Percentiles rank a stretch among this genome's conserved stretches.
phyloP scores from a whole-genome alignment of 768 basidiomycete genomes.

The Trametes punicea region DNA sequence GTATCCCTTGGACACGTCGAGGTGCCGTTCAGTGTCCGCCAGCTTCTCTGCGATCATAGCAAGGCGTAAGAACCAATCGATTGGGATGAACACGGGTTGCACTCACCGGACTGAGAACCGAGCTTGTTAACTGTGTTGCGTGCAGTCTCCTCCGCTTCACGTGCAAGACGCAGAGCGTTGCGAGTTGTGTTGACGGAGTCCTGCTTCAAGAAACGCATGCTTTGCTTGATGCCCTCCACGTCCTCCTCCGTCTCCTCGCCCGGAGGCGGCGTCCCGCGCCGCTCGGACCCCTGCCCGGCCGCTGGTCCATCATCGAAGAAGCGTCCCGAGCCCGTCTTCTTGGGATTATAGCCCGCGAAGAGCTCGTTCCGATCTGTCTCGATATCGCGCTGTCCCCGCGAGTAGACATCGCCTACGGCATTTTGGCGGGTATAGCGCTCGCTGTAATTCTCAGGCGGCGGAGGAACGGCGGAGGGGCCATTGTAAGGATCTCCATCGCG shows the following conservation, averaged over 20 bases:
- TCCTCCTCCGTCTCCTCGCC: constrained; percentile 84
- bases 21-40: constrained; percentile 91
- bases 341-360: constrained; percentile 69
- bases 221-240: constrained; percentile 91
- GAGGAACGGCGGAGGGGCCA: constrained; percentile 23
- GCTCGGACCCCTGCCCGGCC: constrained; percentile 14
- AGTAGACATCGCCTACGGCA: constrained; percentile 61
- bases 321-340: constrained; percentile 55
- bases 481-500: constrained; percentile 62
- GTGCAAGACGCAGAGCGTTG: constrained; percentile 88
- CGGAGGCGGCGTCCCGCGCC: constrained; percentile 43
- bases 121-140: constrained; percentile 77
- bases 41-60: constrained; percentile 59
- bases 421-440: constrained; percentile 52
- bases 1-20: constrained; percentile 89
- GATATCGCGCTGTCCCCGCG: constrained; percentile 56
- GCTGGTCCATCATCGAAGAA: constrained; percentile 62
- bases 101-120: constrained; percentile 89
- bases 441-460: constrained; percentile 11
- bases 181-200: constrained; percentile 86
- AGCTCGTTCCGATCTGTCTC: constrained; percentile 70
- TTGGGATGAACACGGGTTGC: neutral
- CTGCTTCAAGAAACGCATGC: constrained; percentile 86
- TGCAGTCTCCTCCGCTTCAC: constrained; percentile 97
- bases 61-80: neutral